Conservation (phyloP, 805 yeast species). For the Pichia heedii region DNA sequence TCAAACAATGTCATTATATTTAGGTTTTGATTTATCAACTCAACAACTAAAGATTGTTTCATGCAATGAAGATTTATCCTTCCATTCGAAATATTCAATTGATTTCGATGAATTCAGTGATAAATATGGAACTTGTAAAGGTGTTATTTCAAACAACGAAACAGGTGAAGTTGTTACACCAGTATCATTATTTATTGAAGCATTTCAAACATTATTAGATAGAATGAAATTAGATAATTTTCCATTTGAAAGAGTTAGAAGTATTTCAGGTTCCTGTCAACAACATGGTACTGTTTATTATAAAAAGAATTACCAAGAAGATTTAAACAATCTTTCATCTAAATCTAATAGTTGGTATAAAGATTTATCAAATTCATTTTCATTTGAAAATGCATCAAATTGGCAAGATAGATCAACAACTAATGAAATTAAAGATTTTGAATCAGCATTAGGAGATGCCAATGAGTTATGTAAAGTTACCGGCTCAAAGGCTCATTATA, state of each 20-base stretch:
- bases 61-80: conserved; percentile 39
- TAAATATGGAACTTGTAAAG: conserved; percentile 58
- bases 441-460: conserved; percentile 52
- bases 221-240: conserved; percentile 42
- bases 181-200: conserved; percentile 84
- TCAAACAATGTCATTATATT: conserved; percentile 23
- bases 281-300: conserved; percentile 90
- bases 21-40: conserved; percentile 84
- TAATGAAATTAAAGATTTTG: conserved; percentile 54
- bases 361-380: conserved; percentile 42
- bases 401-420: conserved; percentile 95
- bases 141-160: conserved; percentile 50
- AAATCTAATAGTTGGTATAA: conserved; percentile 34
- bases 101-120: conserved; percentile 57
- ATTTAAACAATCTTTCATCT: conserved; percentile 30
- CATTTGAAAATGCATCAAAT: conserved; percentile 66
- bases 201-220: conserved; percentile 55
- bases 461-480: conserved; percentile 53
- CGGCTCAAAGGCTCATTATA: conserved; percentile 81
- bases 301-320: conserved; percentile 39
- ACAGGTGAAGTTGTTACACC: conserved; percentile 66
- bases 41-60: conserved; percentile 79
- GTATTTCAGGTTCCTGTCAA: conserved; percentile 80
- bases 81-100: conserved; percentile 48
- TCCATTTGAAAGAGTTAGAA: conserved; percentile 51